Evolutionary conservation across 768 basidiomycete species (phyloP).

Genomic region (Trametes cingulata): DNA sequence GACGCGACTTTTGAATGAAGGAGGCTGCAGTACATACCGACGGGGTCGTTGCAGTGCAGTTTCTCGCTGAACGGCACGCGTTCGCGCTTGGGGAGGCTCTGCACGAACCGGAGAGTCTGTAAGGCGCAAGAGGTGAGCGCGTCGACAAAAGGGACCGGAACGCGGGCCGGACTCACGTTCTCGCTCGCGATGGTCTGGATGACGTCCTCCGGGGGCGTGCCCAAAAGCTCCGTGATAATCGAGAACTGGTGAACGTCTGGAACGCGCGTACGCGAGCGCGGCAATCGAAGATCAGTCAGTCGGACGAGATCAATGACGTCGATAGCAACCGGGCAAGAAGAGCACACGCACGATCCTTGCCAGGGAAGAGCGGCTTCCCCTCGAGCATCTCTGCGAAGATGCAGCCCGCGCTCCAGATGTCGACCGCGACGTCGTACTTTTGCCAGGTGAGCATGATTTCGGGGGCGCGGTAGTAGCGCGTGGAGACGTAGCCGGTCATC

Average conservation of each 20-base stretch:
- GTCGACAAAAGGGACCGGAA: not conserved
- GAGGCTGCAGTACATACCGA: slow-evolving; percentile 52
- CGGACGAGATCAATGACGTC: slow-evolving; percentile 6
- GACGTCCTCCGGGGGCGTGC: slow-evolving; percentile 99
- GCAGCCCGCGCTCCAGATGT: slow-evolving; percentile 99
- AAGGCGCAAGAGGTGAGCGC: not conserved
- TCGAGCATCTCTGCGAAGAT: slow-evolving; percentile 99
- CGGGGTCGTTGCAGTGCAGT: slow-evolving; percentile 82
- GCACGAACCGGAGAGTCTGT: slow-evolving; percentile 97
- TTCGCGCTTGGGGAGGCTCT: slow-evolving; percentile 93
- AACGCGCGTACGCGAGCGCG: slow-evolving; percentile 9
- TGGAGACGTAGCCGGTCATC: slow-evolving; percentile 99
- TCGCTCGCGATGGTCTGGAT: slow-evolving; percentile 98
- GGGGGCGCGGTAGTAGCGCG: slow-evolving; percentile 97
- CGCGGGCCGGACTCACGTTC: slow-evolving; percentile 62
- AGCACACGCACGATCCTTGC: slow-evolving; percentile 91
- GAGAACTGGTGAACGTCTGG: slow-evolving; percentile 99
- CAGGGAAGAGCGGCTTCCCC: slow-evolving; percentile 97
- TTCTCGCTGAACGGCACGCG: slow-evolving; percentile 95
- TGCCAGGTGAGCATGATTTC: slow-evolving; percentile 99
- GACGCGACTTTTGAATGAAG: not conserved
- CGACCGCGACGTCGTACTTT: slow-evolving; percentile 99
- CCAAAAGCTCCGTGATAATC: slow-evolving; percentile 96
- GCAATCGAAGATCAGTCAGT: not conserved
- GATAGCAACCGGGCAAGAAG: slow-evolving; percentile 12